A percentile compares a stretch with the other conserved stretches of the same genome.
These are phyloP conservation scores for Excoecaria cochinchinensis DNA, from an alignment of 345 rosid genomes.

Conservation along the genomic window DNA sequence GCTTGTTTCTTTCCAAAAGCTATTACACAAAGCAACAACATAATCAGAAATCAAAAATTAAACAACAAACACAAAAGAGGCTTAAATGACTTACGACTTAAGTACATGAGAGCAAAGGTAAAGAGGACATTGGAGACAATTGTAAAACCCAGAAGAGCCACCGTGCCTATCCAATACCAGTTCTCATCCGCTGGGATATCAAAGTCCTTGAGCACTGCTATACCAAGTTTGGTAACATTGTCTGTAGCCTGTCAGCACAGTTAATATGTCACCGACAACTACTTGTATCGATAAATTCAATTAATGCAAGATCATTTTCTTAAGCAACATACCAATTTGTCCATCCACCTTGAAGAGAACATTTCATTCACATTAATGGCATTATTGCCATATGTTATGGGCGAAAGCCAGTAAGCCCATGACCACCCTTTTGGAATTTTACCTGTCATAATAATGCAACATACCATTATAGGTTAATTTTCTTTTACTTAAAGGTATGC, in stretches of 20 bases:
- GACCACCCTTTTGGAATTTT: conserved; percentile 78
- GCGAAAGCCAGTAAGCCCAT: conserved; percentile 95
- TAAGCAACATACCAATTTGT: conserved; percentile 40
- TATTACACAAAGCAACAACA: conserved; percentile 17
- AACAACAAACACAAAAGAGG: background rate
- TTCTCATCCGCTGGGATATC: conserved; percentile 46
- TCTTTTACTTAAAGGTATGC: background rate
- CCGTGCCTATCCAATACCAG: conserved; percentile 89
- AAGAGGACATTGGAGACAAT: conserved; percentile 73
- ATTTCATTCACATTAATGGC: conserved; percentile 74
- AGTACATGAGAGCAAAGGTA: conserved; percentile 62
- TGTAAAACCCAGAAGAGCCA: conserved; percentile 53
- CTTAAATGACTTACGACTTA: conserved; percentile 51
- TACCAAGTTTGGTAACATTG: conserved; percentile 47
- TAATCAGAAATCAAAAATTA: background rate
- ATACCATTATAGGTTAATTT: background rate
- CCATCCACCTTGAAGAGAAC: conserved; percentile 81
- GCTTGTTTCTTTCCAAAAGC: conserved; percentile 71
- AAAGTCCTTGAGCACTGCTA: conserved; percentile 52
- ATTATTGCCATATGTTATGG: conserved; percentile 68
- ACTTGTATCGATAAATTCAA: background rate
- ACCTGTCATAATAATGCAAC: conserved; percentile 35
- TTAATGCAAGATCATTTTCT: background rate
- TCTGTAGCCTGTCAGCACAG: conserved; percentile 54
- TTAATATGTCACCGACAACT: background rate